phyloP scores from a whole-genome alignment of 345 rosid species.

The Hibiscus syriacus region DNA sequence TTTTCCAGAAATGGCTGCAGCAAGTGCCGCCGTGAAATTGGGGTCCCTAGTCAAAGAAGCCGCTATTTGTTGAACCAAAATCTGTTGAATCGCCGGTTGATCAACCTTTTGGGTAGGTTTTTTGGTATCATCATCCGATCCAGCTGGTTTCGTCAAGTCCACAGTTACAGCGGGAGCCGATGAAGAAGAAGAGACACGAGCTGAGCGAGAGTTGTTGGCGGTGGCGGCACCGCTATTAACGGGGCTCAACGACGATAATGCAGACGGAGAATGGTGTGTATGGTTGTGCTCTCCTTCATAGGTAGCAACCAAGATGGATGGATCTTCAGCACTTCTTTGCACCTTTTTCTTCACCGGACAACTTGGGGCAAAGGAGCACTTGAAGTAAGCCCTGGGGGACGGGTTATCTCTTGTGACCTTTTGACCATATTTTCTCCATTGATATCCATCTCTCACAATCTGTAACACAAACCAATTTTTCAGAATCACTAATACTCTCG shows the following conservation, averaged over 20 bases:
- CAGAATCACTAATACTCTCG: not conserved
- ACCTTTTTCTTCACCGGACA: conserved; percentile 97
- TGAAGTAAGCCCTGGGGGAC: conserved; percentile 91
- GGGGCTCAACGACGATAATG: conserved; percentile 19
- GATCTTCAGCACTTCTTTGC: conserved; percentile 79
- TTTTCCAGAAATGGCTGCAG: conserved; percentile 71
- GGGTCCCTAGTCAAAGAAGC: conserved; percentile 72
- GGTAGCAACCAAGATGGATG: conserved; percentile 58
- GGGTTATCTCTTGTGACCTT: conserved; percentile 98
- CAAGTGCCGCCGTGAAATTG: conserved; percentile 67
- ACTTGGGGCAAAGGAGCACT: conserved; percentile 78
- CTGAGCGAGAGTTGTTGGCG: conserved; percentile 2
- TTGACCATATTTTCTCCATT: conserved; percentile 98
- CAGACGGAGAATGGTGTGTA: conserved; percentile 24
- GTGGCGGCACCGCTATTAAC: conserved; percentile 13
- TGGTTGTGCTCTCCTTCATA: conserved; percentile 95
- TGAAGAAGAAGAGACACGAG: conserved; percentile 13
- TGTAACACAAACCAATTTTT: conserved; percentile 19
- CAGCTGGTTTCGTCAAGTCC: conserved; percentile 27
- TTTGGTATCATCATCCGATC: not conserved
- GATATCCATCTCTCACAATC: conserved; percentile 86
- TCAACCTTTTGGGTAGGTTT: conserved; percentile 21
- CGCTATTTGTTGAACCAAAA: conserved; percentile 71
- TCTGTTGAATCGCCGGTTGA: conserved; percentile 33
- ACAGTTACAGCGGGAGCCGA: conserved; percentile 11